Conservation (phyloP, 2,329 filamentous ascomycete genomes). For the Penicillium frequentans region DNA sequence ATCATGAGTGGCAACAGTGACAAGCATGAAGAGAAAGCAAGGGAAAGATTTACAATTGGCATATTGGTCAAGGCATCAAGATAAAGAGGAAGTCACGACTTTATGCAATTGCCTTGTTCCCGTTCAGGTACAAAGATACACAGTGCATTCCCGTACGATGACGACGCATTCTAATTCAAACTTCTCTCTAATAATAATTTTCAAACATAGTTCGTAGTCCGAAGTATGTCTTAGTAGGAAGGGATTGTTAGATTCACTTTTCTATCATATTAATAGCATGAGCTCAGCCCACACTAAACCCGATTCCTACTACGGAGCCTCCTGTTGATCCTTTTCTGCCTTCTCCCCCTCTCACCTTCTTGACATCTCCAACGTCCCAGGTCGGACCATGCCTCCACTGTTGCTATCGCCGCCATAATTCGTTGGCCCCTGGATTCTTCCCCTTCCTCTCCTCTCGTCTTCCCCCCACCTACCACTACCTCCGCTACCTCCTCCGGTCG, state of each 20-base stretch:
- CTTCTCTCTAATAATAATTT: neutral
- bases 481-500: constrained; percentile 3
- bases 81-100: neutral
- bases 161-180: neutral
- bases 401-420: constrained; percentile 35
- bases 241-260: neutral
- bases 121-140: neutral
- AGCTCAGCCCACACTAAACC: constrained; percentile 23
- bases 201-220: neutral
- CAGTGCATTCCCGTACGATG: neutral
- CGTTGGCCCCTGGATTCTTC: constrained; percentile 18
- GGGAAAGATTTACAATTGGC: neutral
- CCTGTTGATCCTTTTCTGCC: constrained; percentile 24
- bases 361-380: constrained; percentile 6
- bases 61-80: neutral
- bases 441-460: constrained; percentile 4
- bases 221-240: neutral
- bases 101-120: neutral
- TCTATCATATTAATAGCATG: neutral
- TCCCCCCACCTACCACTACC: neutral
- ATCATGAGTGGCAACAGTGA: constrained; percentile 27
- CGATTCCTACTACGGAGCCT: constrained; percentile 20
- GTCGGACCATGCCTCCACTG: constrained; percentile 33
- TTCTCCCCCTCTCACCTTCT: constrained; percentile 6
- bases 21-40: neutral